Percentiles rank a stretch among this genome's conserved stretches.
Conservation (phyloP, 2,329 filamentous ascomycete genomes). For the Fusarium palustre region DNA sequence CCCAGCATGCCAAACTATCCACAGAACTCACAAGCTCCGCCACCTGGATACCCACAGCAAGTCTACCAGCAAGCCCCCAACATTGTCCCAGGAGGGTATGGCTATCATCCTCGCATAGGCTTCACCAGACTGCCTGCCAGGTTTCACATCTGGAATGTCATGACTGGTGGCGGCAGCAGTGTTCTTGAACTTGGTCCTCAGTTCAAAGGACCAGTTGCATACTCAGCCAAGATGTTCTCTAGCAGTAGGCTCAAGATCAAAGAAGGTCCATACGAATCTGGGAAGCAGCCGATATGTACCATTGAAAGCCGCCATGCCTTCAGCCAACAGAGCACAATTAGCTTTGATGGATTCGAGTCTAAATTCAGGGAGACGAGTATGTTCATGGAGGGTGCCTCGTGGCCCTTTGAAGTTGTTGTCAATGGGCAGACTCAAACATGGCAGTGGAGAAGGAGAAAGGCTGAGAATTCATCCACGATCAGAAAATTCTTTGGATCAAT, state of each 20-base stretch:
- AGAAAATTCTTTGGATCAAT: not conserved
- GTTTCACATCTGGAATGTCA: constrained; percentile 9
- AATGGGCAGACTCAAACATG: not conserved
- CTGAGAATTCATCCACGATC: not conserved
- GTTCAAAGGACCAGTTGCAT: not conserved
- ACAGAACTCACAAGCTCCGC: accelerated
- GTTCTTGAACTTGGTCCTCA: not conserved
- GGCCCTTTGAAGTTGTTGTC: constrained; percentile 2
- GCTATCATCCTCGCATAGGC: not conserved
- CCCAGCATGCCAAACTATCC: too few relatives aligned
- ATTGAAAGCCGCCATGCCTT: not conserved
- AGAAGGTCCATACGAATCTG: constrained; percentile 1
- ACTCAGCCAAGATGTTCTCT: constrained; percentile 14
- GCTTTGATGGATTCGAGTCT: not conserved
- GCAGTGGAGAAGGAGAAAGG: constrained; percentile 1
- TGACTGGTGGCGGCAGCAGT: not conserved
- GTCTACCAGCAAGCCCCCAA: not conserved
- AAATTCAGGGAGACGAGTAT: not conserved
- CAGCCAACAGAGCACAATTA: not conserved
- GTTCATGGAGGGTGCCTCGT: not conserved
- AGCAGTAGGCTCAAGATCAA: constrained; percentile 16
- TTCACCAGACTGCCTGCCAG: not conserved
- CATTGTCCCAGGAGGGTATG: not conserved
- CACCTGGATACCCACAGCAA: not conserved
- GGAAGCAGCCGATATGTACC: not conserved